Base-by-base conservation (phyloP, 176 grass and related monocot genomes). In the Ananas comosus region DNA sequence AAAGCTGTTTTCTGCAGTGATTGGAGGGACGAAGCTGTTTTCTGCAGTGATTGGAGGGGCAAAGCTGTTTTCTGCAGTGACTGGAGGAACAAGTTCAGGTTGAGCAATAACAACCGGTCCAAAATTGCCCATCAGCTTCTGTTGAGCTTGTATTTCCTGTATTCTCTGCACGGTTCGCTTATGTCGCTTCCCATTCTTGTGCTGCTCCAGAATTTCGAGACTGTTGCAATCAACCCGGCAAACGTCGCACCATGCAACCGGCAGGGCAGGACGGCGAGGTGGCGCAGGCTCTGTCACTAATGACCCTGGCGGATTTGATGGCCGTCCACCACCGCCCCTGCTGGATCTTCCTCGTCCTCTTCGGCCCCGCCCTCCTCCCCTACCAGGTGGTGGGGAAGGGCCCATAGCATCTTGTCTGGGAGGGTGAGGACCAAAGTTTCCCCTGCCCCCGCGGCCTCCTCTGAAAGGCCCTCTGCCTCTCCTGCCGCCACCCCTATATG, bases 211-310 rank as follows among this genome's bases (percentile, higher is more conserved):
- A 12, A 89, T 84, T 68, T 85, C 63, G 48, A 65, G 24, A 51
- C 86, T 89, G 72, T 85, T 89, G 63, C 86, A 89, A 10, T 78
- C 86, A 24, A 89, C 82, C 74, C 86, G 65, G 49, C 86, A 89
- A 81, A 89, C 75, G 69, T 89, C 82, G 22, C 86, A 89, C 86
- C 86, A 89, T 48, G 82, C 82, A 79, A 64, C 49, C 52, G 75
- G 71, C 48, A 65, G 76, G 33, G 67, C 51, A 78, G 56, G 67
- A 25, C 9, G 65, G 18, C 4, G 28, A 66, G 71, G 48, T 10
- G 53, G 2, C 23, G 19, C 56, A 61, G 54, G 10, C 1, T 42
- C 63, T 63, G 27, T 12, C 11, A 42, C 14, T 66, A 23, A 53
- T 64, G 64, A 65, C 12, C 49, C 10, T 65, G 28, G 49, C 12